Base-by-base conservation (phyloP, 495 filamentous ascomycete genomes). In the Talaromyces proteolyticus region DNA sequence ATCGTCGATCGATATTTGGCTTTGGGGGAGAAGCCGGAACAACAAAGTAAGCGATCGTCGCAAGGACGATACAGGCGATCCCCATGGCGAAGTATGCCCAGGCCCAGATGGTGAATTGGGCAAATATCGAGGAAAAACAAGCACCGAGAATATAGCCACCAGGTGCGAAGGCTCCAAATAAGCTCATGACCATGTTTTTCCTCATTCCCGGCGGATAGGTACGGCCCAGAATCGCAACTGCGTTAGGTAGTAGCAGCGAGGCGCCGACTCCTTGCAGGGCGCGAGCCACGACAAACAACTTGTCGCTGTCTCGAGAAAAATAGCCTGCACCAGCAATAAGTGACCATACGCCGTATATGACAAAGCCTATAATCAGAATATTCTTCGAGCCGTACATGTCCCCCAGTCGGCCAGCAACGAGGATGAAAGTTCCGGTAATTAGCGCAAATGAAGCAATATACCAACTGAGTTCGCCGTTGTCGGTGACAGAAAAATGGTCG, bases 91-190 rank as follows among this genome's bases (percentile, higher is more conserved):
- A 88, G 56, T 77, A 88, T 0, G 76, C 68, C 85, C 85, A 88
- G 1, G 77, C 78, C 85, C 84, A 88, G 73, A 75, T 81, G 3
- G 67, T 72, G 4, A 74, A 53, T 24, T 79, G 63, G 3, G 75
- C 65, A n/a, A 83, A 77, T 5, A 86, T 44, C 0, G 65, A 62
- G 0, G 70, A 63, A 48, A 85, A 77, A 0, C 74, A 58, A 2
- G 65, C 64, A 0, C 82, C 84, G 2, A 80, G 6, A 3, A 80
- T 56, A 22, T 62, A 69, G 0, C 85, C 82, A 6, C 58, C 66
- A 0, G 84, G 85, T 0, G 83, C 82, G 34, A 69, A 70, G 2
- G 79, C 81, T 4, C 82, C 85, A 53, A 87, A 87, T 6, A 83
- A 38, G 0, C 76, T 69, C 53, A 89, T 86, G 0, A 77, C 69